These are phyloP conservation scores for Saccharomyces eubayanus DNA, from an alignment of 805 yeast species.

Conservation along the genomic window DNA sequence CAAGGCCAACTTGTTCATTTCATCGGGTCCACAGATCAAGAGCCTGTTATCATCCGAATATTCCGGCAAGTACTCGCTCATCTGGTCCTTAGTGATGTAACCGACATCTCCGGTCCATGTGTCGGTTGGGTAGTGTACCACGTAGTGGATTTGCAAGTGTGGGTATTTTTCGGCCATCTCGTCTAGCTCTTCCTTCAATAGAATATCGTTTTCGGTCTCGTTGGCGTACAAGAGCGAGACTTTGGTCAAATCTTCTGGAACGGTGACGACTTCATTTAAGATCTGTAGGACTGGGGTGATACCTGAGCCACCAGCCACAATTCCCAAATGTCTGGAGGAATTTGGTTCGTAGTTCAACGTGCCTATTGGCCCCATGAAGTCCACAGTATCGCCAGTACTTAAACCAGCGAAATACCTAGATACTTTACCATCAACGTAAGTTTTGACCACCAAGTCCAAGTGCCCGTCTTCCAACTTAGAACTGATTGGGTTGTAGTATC, in stretches of 20 bases:
- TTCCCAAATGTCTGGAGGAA: conserved; percentile 53
- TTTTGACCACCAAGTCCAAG: conserved; percentile 69
- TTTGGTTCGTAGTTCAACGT: conserved; percentile 52
- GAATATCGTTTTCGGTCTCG: conserved; percentile 67
- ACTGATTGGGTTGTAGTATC: conserved; percentile 73
- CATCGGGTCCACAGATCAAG: conserved; percentile 68
- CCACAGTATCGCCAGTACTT: conserved; percentile 55
- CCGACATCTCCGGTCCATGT: conserved; percentile 56
- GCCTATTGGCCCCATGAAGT: conserved; percentile 76
- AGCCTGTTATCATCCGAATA: conserved; percentile 44
- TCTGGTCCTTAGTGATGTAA: conserved; percentile 49
- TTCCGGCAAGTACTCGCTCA: conserved; percentile 45
- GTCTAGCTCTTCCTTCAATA: conserved; percentile 64
- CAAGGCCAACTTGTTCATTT: conserved; percentile 49
- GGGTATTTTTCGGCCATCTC: conserved; percentile 59
- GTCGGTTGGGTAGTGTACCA: conserved; percentile 42
- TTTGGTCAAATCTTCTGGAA: conserved; percentile 55
- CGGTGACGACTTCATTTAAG: conserved; percentile 58
- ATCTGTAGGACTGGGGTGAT: conserved; percentile 86
- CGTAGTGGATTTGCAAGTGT: conserved; percentile 50
- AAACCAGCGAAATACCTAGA: conserved; percentile 59
- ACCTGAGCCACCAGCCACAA: conserved; percentile 84
- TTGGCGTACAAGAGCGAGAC: conserved; percentile 62
- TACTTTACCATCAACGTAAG: conserved; percentile 63
- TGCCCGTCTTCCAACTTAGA: conserved; percentile 62